phyloP scores from a whole-genome alignment of 108 stramenopile species.

The Bacterosira constricta region DNA sequence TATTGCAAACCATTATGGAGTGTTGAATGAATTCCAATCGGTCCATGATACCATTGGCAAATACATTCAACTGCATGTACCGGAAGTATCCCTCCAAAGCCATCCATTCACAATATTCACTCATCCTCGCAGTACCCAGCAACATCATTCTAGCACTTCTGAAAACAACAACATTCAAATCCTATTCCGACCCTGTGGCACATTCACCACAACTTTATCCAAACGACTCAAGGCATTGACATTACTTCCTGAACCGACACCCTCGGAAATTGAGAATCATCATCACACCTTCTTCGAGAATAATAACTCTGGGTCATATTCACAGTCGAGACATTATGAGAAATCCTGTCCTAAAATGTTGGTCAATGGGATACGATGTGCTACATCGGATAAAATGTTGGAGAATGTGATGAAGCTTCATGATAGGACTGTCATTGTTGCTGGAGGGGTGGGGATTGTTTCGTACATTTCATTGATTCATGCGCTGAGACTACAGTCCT shows the following conservation, averaged over 20 bases:
- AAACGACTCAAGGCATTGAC: constrained; percentile 1
- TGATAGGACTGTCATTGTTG: constrained; percentile 29
- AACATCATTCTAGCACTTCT: no score
- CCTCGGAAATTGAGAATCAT: constrained; percentile 4
- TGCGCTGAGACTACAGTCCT: neutral
- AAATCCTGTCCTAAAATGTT: constrained; percentile 7
- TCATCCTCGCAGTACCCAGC: neutral
- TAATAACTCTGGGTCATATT: no score
- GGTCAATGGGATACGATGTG: constrained; percentile 20
- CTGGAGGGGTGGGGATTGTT: constrained; percentile 35
- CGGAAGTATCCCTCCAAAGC: constrained; percentile 16
- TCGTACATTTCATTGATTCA: constrained; percentile 34
- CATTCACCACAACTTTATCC: constrained; percentile 24
- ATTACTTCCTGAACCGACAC: neutral
- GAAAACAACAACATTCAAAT: neutral
- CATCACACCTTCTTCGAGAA: no score
- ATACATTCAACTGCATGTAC: constrained; percentile 19
- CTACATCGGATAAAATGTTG: constrained; percentile 6
- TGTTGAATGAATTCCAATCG: neutral
- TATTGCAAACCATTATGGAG: neutral
- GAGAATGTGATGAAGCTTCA: constrained; percentile 10
- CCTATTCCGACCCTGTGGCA: constrained; percentile 23
- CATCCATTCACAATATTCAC: constrained; percentile 28
- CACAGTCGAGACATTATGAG: neutral
- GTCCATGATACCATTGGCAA: constrained; percentile 17